Evolutionary conservation across 805 yeast species (phyloP), one percentile per base, ranked within the genome.

Genomic region (Yarrowia sp.): DNA sequence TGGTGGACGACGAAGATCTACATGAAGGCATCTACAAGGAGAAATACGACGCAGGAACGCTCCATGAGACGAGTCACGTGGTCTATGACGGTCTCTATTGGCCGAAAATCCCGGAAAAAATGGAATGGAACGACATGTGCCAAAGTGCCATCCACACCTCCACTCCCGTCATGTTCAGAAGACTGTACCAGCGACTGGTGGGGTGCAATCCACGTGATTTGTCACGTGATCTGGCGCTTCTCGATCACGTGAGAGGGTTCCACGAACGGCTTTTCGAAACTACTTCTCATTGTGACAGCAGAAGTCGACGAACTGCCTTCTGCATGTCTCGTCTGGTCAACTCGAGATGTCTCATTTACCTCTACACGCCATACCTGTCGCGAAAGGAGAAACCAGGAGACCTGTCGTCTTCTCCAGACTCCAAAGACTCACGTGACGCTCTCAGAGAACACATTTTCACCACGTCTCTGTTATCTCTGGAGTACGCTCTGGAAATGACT

Each of bases 81-180:
- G 43, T 34, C 30, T 46, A 34, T 44, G 53, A 46, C n/a, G 55
- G 55, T 1, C 36, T 61, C 13, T 61, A 38, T n/a, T 61, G 66
- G 66, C 66, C 66, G 8, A 61, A 34, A 5, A 44, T 61, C 6
- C 66, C 66, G 15, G 55, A 47, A 30, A 36, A 46, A 12, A 61
- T 61, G 66, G 38, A 14, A n/a, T 61, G 66, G 66, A 61, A 46
- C n/a, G 66, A 61, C 38, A 61, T 61, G 53, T 61, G 66, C n/a
- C 66, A 61, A 14, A 36, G 44, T 15, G 46, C 55, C 9, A 47
- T 61, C 9, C 55, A 61, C 12, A 61, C 66, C 2, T 46, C 66
- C 0, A 61, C 55, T 1, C 66, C 66, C 0, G 66, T 61, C 43
- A 19, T 61, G 40, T 61, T 61, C 44, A 9, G 66, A 20, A 9